These are phyloP conservation scores for Camellia lanceoleosa DNA, from an alignment of 148 eudicot genomes.

Conservation along the genomic window DNA sequence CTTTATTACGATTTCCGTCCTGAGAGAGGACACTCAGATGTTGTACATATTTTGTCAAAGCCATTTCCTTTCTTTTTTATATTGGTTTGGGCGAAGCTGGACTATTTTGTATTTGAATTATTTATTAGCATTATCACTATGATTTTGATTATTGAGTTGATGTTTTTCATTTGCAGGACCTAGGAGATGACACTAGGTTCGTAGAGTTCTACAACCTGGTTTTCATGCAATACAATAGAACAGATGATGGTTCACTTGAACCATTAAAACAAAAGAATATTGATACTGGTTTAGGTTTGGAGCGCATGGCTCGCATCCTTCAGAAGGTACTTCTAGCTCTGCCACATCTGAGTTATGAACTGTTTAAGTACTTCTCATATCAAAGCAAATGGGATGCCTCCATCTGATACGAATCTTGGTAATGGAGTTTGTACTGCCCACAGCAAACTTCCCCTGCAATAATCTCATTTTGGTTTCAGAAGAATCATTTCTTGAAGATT, in stretches of 20 bases:
- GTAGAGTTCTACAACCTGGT: conserved; percentile 98
- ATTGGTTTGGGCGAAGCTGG: neutral
- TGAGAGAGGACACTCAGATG: conserved; percentile 72
- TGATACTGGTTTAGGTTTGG: conserved; percentile 96
- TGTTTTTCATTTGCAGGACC: conserved; percentile 53
- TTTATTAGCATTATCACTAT: neutral
- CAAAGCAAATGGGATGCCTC: neutral
- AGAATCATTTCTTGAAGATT: neutral
- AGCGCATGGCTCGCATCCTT: conserved; percentile 94
- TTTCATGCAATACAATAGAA: conserved; percentile 89
- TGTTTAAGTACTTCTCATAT: neutral
- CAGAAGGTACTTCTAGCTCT: conserved; percentile 56
- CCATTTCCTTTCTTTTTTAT: neutral
- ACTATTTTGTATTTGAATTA: neutral
- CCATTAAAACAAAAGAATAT: conserved; percentile 91
- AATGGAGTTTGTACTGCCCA: neutral
- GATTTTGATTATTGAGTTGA: neutral
- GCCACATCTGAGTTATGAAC: neutral
- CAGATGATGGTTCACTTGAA: conserved; percentile 85
- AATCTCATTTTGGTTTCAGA: neutral
- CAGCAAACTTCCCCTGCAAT: neutral
- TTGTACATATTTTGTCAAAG: conserved; percentile 44
- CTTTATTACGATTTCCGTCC: conserved; percentile 95
- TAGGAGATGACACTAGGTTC: conserved; percentile 90
- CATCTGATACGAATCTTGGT: neutral